Percentiles rank a stretch among this genome's conserved stretches.
These are phyloP conservation scores for Castanea sativa DNA, from an alignment of 306 rosid genomes.

Conservation along the genomic window DNA sequence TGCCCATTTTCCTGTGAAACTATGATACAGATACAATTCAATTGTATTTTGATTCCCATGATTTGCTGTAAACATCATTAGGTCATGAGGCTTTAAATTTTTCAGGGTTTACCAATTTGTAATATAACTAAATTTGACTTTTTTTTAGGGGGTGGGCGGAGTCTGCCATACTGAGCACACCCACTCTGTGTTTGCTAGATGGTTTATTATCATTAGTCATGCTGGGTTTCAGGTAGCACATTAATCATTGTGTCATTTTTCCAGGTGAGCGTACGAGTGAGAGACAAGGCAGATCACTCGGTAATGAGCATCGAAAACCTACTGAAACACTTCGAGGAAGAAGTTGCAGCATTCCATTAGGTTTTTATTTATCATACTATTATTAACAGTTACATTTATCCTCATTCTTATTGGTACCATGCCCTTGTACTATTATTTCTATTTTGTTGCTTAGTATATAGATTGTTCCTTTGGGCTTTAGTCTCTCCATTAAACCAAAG, in stretches of 20 bases:
- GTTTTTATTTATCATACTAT: background rate
- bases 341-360: slow-evolving; percentile 64
- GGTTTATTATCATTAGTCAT: background rate
- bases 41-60: background rate
- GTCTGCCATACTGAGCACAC: background rate
- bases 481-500: background rate
- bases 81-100: background rate
- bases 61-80: background rate
- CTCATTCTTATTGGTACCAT: background rate
- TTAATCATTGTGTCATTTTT: slow-evolving; percentile 32
- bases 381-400: background rate
- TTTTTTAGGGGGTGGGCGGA: too few relatives aligned
- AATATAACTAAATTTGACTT: too few relatives aligned
- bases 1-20: background rate
- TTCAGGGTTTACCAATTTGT: too few relatives aligned
- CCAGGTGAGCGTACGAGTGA: slow-evolving; percentile 91
- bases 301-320: slow-evolving; percentile 64
- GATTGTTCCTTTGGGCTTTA: background rate
- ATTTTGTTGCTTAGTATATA: background rate
- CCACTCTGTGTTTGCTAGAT: background rate
- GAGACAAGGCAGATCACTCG: slow-evolving; percentile 62
- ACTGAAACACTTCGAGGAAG: slow-evolving; percentile 59
- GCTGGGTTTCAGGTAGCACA: background rate
- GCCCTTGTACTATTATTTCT: background rate
- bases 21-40: background rate